Evolutionary conservation across 257 asterid species (phyloP).

Genomic region (Plectranthus barbatus): DNA sequence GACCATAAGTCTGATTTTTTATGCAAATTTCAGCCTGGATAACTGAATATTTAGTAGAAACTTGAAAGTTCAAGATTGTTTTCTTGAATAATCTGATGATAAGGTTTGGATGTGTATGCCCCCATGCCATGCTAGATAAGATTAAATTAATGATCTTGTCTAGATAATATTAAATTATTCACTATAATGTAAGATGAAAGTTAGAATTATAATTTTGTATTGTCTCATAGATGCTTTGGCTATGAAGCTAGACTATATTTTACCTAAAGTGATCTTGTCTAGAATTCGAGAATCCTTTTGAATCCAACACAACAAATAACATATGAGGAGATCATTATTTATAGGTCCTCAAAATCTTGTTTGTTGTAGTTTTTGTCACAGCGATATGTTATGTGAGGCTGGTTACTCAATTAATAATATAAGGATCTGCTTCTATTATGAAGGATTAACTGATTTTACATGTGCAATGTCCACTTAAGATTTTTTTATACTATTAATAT

Average conservation of each 20-base stretch:
- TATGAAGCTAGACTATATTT: no score
- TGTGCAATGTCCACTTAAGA: not conserved
- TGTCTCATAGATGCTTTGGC: no score
- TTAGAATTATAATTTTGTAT: no score
- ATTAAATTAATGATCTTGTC: conserved; percentile 6
- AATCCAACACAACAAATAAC: not conserved
- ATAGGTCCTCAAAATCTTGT: not conserved
- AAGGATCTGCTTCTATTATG: not conserved
- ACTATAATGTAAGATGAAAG: no score
- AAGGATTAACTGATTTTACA: not conserved
- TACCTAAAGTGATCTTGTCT: not conserved
- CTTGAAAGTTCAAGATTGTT: not conserved
- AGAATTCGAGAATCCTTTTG: conserved; percentile 3
- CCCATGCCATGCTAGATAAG: not conserved
- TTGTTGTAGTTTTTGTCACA: not conserved
- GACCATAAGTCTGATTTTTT: not conserved
- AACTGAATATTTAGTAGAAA: not conserved
- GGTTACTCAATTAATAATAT: not conserved
- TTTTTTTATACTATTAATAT: not conserved
- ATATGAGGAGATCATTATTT: not conserved
- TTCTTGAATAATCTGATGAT: not conserved
- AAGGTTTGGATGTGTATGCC: not conserved
- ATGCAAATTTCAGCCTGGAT: not conserved
- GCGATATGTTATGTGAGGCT: not conserved
- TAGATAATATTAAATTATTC: no score